Evolutionary conservation across 1,284 basidiomycete species (phyloP), one percentile per base, ranked within the genome.

Genomic region (Austroboletus novae-zelandiae): DNA sequence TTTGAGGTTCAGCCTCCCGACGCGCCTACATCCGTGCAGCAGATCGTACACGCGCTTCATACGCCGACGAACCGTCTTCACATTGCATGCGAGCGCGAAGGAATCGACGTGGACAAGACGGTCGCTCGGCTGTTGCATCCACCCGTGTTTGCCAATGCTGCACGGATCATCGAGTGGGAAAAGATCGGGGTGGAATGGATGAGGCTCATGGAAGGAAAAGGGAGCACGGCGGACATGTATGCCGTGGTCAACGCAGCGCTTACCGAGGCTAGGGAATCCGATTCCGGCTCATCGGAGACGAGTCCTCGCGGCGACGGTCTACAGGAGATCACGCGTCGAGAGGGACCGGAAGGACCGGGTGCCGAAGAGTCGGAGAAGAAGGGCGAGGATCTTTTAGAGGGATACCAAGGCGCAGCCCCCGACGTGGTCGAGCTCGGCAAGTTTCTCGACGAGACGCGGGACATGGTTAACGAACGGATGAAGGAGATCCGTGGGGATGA

Each of bases 1-100:
- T 94, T 90, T 62, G 78, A 81, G 51, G 62, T 85, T 0, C 58
- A 72, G 5, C 80, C 84, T 2, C 80, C 79, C 0, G 75, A 74
- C 1, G 76, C 84, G 51, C 79, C 79, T 5, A 73, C 72, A 2
- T 73, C 72, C 47, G 71, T 74, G 4, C 75, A 79, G 58, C 75
- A 87, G 36, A 79, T 92, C 29, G 81, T 80, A 4, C 79, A 77
- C 68, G 81, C 79, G 5, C 62, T 89, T 48, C 67, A 76, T 3
- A 70, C 54, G 1, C 56, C 61, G 30, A 30, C 45, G 10, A 69
- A 58, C 30, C 57, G 59, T 0, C 46, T 66, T 11, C 66, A 52
- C 0, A 27, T 57, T 7, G 65, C 66, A 0, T 66, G 65, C 8
- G 55, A 55, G 13, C 40, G 23, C 31, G 68, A 70, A 27, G 62